A percentile compares a stretch with the other conserved stretches of the same genome.
These are phyloP conservation scores for Gastroboletus turbinatus DNA, from an alignment of 1,284 basidiomycete genomes.

Conservation along the genomic window DNA sequence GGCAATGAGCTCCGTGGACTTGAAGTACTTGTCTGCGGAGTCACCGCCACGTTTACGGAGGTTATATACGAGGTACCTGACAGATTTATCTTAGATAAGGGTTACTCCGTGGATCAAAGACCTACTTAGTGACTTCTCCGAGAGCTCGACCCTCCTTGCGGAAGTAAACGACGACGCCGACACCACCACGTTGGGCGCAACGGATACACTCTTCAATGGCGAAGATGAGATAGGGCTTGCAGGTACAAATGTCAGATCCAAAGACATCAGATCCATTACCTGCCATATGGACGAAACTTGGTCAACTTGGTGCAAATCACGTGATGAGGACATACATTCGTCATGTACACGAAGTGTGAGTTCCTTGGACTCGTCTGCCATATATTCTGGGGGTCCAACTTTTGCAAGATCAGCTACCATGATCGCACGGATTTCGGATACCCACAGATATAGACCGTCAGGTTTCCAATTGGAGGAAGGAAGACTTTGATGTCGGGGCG, in stretches of 20 bases:
- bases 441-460: constrained; percentile 92
- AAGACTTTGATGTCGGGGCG: constrained; percentile 95
- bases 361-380: constrained; percentile 80
- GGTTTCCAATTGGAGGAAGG: constrained; percentile 89
- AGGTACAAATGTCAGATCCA: constrained; percentile 93
- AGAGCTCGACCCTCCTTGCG: constrained; percentile 91
- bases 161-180: constrained; percentile 93
- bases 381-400: constrained; percentile 82
- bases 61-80: constrained; percentile 88
- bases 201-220: constrained; percentile 94
- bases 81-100: not conserved
- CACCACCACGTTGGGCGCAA: constrained; percentile 83
- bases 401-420: constrained; percentile 1
- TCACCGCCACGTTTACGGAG: constrained; percentile 93
- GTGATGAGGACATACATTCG: constrained; percentile 64
- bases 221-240: constrained; percentile 90
- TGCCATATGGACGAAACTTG: constrained; percentile 24
- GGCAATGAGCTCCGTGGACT: constrained; percentile 89
- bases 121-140: constrained; percentile 88
- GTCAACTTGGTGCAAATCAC: not conserved
- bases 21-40: constrained; percentile 91
- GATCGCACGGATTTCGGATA: constrained; percentile 7
- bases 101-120: constrained; percentile 2
- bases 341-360: constrained; percentile 93
- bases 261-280: constrained; percentile 86